A percentile compares a stretch with the other conserved stretches of the same genome.
phyloP scores from a whole-genome alignment of 1,284 basidiomycete genomes.

The Cystobasidium slooffiae region DNA sequence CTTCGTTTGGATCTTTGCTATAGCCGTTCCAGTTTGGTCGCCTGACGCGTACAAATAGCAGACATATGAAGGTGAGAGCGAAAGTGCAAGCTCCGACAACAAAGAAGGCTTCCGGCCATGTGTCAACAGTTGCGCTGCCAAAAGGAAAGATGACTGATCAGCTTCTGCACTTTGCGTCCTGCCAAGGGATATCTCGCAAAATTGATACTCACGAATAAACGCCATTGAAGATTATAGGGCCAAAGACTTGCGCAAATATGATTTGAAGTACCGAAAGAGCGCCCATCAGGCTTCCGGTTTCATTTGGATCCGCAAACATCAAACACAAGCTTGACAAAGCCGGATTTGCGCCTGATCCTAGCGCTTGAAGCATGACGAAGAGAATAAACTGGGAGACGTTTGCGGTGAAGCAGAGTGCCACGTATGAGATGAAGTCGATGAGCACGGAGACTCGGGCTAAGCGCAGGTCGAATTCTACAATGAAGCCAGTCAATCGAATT shows the following conservation, averaged over 20 bases:
- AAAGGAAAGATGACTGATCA: neutral
- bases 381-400: conserved; percentile 24
- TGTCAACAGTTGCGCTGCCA: conserved; percentile 34
- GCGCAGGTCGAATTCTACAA: conserved; percentile 34
- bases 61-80: conserved; percentile 17
- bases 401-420: conserved; percentile 29
- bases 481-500: neutral
- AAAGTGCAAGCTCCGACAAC: conserved; percentile 12
- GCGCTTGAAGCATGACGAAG: conserved; percentile 28
- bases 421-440: conserved; percentile 32
- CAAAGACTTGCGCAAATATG: conserved; percentile 36
- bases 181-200: neutral
- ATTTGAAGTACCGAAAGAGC: conserved; percentile 34
- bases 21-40: conserved; percentile 41
- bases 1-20: conserved; percentile 11
- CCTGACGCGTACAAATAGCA: conserved; percentile 29
- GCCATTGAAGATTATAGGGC: conserved; percentile 31
- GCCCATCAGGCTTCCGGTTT: conserved; percentile 36
- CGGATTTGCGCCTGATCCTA: conserved; percentile 41
- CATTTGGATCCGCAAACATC: conserved; percentile 40
- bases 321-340: conserved; percentile 36
- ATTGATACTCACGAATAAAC: conserved; percentile 31
- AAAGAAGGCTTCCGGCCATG: conserved; percentile 39
- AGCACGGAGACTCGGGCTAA: conserved; percentile 28
- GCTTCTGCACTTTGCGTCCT: neutral